Base-by-base conservation (phyloP, 257 asterid genomes). In the Nicotiana otophora region DNA sequence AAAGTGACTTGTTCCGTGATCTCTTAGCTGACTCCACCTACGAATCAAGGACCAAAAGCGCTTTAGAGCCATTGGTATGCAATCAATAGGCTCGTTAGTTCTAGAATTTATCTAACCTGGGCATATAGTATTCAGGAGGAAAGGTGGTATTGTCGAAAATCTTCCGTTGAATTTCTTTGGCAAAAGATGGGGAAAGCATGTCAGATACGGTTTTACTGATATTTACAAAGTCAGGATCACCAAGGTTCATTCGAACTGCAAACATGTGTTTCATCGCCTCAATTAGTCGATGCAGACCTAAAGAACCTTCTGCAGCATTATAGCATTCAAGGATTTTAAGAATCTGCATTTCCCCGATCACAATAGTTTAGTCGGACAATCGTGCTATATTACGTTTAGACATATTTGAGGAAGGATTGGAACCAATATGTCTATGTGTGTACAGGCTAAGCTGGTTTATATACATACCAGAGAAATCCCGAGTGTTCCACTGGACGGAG, bases 121-220 rank as follows among this genome's bases (percentile, higher is more conserved):
- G 88, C 91, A 91, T 51, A 64, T 96, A 96, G 83, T 96, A 96
- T 67, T 89, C 97, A 30, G 97, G 87, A 30, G 99, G 98, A 91
- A 96, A 94, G 42, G 99, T 96, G 80, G 98, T 91, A 87, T 96
- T 93, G 85, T 96, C 99, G 4, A 88, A 85, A 85, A 96, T 94
- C 88, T 70, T 86, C 66, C 83, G 85, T 64, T 76, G 91, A 42
- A 94, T 83, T 51, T 65, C 82, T 88, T 89, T 83, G 3, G 98
- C 98, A 1, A 92, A 96, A 77, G 91, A 89, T 23, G 91, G 92
- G 79, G 97, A 94, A 76, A 91, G 93, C 99, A 96, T 96, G 78
- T 92, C 91, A 0, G 93, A 87, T 64, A 89, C 82, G 3, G 90
- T 90, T 60, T 78, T 77, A 55, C 82, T 81, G 86, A 92, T 79